These are phyloP conservation scores for Lanmaoa pseudosensibilis DNA, from an alignment of 768 basidiomycete genomes.

Conservation along the genomic window DNA sequence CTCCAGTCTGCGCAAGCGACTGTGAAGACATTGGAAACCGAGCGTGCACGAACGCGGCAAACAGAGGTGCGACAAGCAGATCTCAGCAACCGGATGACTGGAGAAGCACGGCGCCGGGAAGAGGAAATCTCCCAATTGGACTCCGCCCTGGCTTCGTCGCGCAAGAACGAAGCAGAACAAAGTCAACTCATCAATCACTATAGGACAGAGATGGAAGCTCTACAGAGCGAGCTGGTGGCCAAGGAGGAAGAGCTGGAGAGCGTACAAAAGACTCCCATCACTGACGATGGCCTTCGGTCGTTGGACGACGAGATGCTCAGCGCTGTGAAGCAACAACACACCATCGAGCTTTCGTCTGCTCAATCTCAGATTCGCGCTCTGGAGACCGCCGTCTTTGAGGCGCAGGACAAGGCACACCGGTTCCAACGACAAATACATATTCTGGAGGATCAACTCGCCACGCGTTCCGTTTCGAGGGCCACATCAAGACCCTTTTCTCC, in stretches of 20 bases:
- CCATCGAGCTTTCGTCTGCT: slow-evolving; percentile 76
- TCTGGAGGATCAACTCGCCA: slow-evolving; percentile 65
- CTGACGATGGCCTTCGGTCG: slow-evolving; percentile 46
- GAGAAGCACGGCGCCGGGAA: slow-evolving; percentile 45
- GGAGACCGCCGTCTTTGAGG: slow-evolving; percentile 71
- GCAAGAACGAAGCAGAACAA: slow-evolving; percentile 56
- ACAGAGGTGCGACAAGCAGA: slow-evolving; percentile 53
- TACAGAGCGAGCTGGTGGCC: slow-evolving; percentile 57
- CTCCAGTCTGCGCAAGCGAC: slow-evolving; percentile 54
- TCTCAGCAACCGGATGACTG: slow-evolving; percentile 55
- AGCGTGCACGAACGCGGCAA: slow-evolving; percentile 60
- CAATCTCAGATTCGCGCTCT: slow-evolving; percentile 78
- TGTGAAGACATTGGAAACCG: slow-evolving; percentile 60
- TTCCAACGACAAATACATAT: slow-evolving; percentile 65
- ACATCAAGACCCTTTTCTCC: slow-evolving; percentile 51
- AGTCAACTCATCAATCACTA: slow-evolving; percentile 61
- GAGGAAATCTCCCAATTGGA: slow-evolving; percentile 55
- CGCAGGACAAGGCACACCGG: slow-evolving; percentile 64
- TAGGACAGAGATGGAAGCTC: slow-evolving; percentile 68
- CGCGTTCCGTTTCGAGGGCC: slow-evolving; percentile 43
- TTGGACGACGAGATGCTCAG: slow-evolving; percentile 75
- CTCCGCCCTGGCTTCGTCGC: slow-evolving; percentile 51
- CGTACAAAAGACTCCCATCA: slow-evolving; percentile 45
- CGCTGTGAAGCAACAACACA: slow-evolving; percentile 69
- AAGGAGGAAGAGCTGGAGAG: slow-evolving; percentile 70